These are phyloP conservation scores for Plantago major DNA, from an alignment of 257 asterid genomes.

Conservation along the genomic window DNA sequence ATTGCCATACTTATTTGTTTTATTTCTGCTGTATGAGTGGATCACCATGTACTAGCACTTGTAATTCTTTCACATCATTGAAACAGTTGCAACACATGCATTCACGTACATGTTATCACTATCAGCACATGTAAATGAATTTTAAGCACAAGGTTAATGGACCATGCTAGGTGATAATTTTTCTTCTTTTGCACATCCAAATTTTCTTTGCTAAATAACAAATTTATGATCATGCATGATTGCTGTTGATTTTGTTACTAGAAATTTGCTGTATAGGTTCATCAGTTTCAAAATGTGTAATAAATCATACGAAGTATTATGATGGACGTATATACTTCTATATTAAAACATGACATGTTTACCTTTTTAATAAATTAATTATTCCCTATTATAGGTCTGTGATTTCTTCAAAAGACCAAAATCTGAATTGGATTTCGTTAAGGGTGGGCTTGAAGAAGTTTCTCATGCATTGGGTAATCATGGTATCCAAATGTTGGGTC, in stretches of 20 bases:
- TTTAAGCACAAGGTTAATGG: neutral
- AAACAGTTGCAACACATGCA: neutral
- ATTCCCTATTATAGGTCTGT: conserved; percentile 44
- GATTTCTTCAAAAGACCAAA: conserved; percentile 70
- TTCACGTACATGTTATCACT: neutral
- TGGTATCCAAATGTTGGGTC: conserved; percentile 81
- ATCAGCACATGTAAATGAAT: neutral
- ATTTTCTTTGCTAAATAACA: conserved; percentile 8
- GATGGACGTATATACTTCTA: neutral
- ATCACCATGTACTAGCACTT: neutral
- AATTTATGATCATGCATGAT: neutral
- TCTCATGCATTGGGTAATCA: conserved; percentile 66
- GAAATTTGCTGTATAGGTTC: neutral
- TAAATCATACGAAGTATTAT: neutral
- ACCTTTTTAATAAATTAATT: neutral
- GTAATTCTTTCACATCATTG: neutral
- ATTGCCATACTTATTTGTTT: neutral
- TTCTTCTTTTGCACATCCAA: neutral
- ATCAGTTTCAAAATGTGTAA: conserved; percentile 14
- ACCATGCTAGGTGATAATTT: neutral
- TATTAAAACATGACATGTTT: neutral
- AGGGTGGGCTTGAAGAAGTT: conserved; percentile 76
- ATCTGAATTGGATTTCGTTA: conserved; percentile 47
- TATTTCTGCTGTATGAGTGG: neutral
- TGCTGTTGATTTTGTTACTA: conserved; percentile 10